A percentile compares a stretch with the other conserved stretches of the same genome.
phyloP scores from a whole-genome alignment of 2,329 filamentous ascomycete species.

The Aspergillus tanneri region DNA sequence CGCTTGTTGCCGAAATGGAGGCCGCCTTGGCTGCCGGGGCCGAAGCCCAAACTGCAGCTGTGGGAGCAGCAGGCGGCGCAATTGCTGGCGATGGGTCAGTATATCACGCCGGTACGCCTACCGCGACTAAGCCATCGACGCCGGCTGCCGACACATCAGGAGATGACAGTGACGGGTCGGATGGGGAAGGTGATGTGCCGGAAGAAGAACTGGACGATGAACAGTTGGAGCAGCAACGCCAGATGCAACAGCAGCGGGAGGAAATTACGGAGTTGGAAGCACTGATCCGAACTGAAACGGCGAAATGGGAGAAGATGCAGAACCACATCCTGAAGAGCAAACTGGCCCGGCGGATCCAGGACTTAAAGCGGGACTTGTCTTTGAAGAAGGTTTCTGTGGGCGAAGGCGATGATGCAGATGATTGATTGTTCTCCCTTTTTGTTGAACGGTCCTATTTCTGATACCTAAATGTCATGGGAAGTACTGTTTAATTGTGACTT shows the following conservation, averaged over 20 bases:
- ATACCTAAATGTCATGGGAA: slow-evolving; percentile 14
- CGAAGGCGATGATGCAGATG: slow-evolving; percentile 35
- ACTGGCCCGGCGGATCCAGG: slow-evolving; percentile 45
- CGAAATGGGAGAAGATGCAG: slow-evolving; percentile 40
- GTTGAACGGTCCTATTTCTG: slow-evolving; percentile 6
- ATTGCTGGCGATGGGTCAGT: slow-evolving; percentile 15
- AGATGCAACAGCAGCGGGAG: slow-evolving; percentile 46
- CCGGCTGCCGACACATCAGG: slow-evolving; percentile 41
- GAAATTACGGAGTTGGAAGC: slow-evolving; percentile 46
- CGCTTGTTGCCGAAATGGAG: slow-evolving; percentile 46
- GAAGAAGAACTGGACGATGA: slow-evolving; percentile 46
- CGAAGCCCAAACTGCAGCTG: too few species aligned
- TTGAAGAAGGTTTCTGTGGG: slow-evolving; percentile 46
- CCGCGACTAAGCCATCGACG: slow-evolving; percentile 32
- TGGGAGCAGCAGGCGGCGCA: too few species aligned
- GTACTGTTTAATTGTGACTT: background rate
- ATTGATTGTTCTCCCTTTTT: slow-evolving; percentile 17
- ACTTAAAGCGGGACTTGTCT: slow-evolving; percentile 45
- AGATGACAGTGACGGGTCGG: slow-evolving; percentile 42
- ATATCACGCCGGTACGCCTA: slow-evolving; percentile 35
- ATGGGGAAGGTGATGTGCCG: slow-evolving; percentile 34
- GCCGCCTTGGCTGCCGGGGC: slow-evolving; percentile 41
- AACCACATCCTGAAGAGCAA: slow-evolving; percentile 45
- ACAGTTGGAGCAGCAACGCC: slow-evolving; percentile 41
- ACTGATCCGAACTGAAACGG: slow-evolving; percentile 39